These are phyloP conservation scores for Blastobotrys terrestris DNA, from an alignment of 805 yeast genomes.

Conservation along the genomic window DNA sequence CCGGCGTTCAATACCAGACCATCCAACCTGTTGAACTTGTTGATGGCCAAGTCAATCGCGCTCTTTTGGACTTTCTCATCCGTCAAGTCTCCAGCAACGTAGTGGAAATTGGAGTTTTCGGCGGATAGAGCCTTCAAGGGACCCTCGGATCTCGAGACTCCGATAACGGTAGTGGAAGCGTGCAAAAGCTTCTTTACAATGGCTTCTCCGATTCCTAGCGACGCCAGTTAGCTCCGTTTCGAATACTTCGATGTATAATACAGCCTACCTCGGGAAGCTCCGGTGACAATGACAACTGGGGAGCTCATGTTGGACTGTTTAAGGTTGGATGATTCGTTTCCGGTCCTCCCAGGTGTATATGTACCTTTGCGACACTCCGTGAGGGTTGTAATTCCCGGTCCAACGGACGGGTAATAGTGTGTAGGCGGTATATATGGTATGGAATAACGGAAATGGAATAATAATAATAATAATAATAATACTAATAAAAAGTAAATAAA, in stretches of 20 bases:
- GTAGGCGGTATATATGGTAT: no score
- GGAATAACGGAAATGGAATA: no score
- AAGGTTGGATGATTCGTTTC: no score
- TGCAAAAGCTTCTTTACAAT: slow-evolving; percentile 50
- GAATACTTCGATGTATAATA: neutral
- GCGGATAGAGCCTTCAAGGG: slow-evolving; percentile 40
- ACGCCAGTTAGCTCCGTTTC: neutral
- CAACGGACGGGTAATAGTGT: no score
- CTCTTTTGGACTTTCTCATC: slow-evolving; percentile 30
- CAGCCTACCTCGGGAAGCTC: slow-evolving; percentile 32
- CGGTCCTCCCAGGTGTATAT: no score
- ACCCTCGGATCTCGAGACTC: slow-evolving; percentile 62
- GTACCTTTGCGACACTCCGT: no score
- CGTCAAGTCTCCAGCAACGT: slow-evolving; percentile 50
- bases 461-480: no score
- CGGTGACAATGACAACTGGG: slow-evolving; percentile 27
- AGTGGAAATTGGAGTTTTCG: slow-evolving; percentile 28
- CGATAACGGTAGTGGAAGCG: slow-evolving; percentile 45
- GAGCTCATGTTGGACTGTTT: neutral
- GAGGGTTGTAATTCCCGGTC: no score
- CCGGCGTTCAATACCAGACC: slow-evolving; percentile 67
- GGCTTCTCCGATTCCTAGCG: slow-evolving; percentile 73
- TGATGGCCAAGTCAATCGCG: slow-evolving; percentile 40
- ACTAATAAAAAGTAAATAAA: no score
- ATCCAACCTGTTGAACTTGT: slow-evolving; percentile 44